Base-by-base conservation (phyloP, 2,329 filamentous ascomycete genomes). In the Fusarium euwallaceae region DNA sequence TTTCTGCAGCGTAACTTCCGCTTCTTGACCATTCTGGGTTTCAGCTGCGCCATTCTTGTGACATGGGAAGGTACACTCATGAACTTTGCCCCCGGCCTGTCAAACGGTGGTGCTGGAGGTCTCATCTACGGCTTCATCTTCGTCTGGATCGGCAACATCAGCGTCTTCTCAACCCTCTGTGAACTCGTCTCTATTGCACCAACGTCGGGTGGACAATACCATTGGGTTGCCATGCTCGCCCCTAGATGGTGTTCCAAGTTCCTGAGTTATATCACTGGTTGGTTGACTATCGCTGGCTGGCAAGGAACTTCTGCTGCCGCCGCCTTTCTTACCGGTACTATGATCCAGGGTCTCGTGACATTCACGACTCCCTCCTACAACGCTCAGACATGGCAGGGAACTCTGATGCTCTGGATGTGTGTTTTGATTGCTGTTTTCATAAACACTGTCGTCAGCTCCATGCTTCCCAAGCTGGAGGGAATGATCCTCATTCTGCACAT, bases 121-220 rank as follows among this genome's bases (percentile, higher is more conserved):
- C 79, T 87, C 8, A 78, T 89, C 11, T 89, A 87, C 72, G 86
- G 87, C 58, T 89, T 86, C 79, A 82, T 89, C 36, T 84, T 89
- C 56, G 85, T 87, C 20, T 88, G 86, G 86, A 75, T 81, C 20
- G 86, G 84, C 1, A 88, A 85, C 0, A 74, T 78, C 10, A 77
- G 76, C 29, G 72, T 74, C 27, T 78, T 78, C 20, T 72, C 76
- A 1, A 74, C 70, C 6, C 76, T 78, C 8, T 75, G 76, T 34
- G 76, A 78, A 27, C 76, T 78, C 14, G 72, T 78, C 0, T 78
- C 76, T 2, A 78, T 78, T 17, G 76, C 76, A 1, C 76, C 76
- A 0, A 78, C 74, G 27, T 70, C 76, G 6, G 76, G 72, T 14
- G 76, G 76, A 0, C 76, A 78, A 29, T 78, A 78, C 11, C 74